phyloP scores from a whole-genome alignment of 1,139 yeast genomes.

The Protomyces arabidopsidicola region DNA sequence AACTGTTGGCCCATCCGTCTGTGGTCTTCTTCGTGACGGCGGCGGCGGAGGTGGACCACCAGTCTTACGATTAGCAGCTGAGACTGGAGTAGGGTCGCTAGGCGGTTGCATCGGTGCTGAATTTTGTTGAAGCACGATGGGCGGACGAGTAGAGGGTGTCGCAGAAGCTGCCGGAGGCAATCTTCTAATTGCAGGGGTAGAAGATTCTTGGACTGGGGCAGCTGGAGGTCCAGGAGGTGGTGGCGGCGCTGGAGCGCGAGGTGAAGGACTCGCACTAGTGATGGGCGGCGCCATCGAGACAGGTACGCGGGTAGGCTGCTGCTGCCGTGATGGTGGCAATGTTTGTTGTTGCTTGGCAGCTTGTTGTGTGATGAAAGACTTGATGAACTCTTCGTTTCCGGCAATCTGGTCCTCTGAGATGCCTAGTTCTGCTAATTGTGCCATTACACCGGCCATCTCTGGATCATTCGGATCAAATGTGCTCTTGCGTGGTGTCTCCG shows the following conservation, averaged over 20 bases:
- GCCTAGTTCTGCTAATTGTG: conserved; percentile 71
- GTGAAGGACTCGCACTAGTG: conserved; percentile 2
- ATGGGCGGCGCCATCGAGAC: background rate
- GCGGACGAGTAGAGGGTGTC: background rate
- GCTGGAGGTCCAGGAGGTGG: conserved; percentile 35
- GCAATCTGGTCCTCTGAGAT: conserved; percentile 87
- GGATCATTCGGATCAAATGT: conserved; percentile 47
- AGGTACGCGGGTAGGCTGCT: background rate
- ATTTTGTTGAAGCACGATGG: background rate
- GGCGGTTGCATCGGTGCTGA: background rate
- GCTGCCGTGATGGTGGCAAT: conserved; percentile 46
- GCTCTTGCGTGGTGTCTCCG: background rate
- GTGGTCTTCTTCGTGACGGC: conserved; percentile 28
- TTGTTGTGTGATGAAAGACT: conserved; percentile 54
- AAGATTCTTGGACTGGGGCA: conserved; percentile 9
- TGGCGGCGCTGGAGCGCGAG: conserved; percentile 34
- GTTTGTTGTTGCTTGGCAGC: conserved; percentile 81
- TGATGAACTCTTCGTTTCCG: conserved; percentile 51
- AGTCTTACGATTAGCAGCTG: conserved; percentile 31
- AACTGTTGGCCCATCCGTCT: conserved; percentile 12
- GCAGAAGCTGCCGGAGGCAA: conserved; percentile 3
- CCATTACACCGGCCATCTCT: conserved; percentile 74
- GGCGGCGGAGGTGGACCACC: conserved; percentile 31
- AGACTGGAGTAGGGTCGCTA: conserved; percentile 22
- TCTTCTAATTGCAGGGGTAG: background rate